Percentiles rank a stretch among this genome's conserved stretches.
Conservation (phyloP, 805 yeast genomes). For the Candida coquimbonensis region DNA sequence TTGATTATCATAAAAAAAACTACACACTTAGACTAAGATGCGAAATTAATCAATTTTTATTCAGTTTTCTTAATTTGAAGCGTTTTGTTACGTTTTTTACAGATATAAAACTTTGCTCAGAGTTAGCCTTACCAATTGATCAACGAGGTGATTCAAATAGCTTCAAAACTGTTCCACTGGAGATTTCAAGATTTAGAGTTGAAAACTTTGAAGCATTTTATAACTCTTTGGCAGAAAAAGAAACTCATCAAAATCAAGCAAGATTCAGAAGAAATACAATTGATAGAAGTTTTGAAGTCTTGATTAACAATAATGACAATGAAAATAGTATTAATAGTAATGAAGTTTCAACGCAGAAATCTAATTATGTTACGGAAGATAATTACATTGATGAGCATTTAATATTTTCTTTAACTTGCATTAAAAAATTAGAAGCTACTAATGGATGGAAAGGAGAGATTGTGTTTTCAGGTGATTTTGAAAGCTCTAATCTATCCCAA, state of each 20-base stretch:
- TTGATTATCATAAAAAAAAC: constrained; percentile 5
- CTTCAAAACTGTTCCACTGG: constrained; percentile 2
- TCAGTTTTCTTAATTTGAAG: background rate
- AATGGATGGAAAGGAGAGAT: constrained; percentile 3
- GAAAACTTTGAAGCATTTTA: constrained; percentile 4
- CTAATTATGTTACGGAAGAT: background rate
- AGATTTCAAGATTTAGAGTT: constrained; percentile 5
- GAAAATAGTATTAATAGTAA: too few relatives aligned
- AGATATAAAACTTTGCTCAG: background rate
- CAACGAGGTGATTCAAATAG: background rate
- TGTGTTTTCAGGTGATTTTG: constrained; percentile 1
- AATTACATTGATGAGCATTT: constrained; percentile 4
- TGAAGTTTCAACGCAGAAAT: background rate
- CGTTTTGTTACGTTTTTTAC: constrained; percentile 3
- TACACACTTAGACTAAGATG: constrained; percentile 5
- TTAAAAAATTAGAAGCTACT: constrained; percentile 3
- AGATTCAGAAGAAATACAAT: constrained; percentile 5
- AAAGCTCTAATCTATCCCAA: background rate
- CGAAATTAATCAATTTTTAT: constrained; percentile 5
- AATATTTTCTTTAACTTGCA: constrained; percentile 7
- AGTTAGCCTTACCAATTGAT: constrained; percentile 6
- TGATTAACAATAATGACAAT: too few relatives aligned
- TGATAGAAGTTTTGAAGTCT: background rate
- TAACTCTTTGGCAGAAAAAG: background rate
- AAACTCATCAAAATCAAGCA: background rate